Evolutionary conservation across 352 stramenopile species (phyloP), one percentile per base, ranked within the genome.

Genomic region (Aphanomyces invadans): DNA sequence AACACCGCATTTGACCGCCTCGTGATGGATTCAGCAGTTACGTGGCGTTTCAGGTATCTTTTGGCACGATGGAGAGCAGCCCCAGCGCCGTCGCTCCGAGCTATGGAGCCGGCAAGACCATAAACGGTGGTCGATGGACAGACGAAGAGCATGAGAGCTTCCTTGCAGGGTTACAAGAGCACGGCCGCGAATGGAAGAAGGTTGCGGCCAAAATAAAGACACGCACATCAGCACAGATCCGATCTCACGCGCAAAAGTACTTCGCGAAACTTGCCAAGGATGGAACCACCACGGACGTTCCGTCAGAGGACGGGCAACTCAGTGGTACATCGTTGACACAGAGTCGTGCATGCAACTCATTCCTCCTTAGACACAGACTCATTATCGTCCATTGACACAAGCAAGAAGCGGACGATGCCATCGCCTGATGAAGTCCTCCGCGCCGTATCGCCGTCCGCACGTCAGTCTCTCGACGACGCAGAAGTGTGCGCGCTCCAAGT

Each of bases 181-280:
- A 98, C 70, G 96, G 96, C 4, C 95, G 96, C 45, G 92, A 99
- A 73, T 99, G 97, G 97, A 99, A 98, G 73, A 97, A 97, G 76
- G 83, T 94, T 17, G 86, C 86, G n/a, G 83, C 79, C 53, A 92
- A 90, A 72, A 92, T 94, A 65, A 90, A 90, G 73, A 92, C 86
- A 1, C 80, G 86, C n/a, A 92, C 83, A 45, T 91, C 86, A 12
- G 86, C 83, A 26, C 86, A 92, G 69, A 92, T 92, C 49, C 82
- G 83, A 19, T 92, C 80, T 55, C 83, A 92, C 62, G 83, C 83
- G 7, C 83, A 94, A 69, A 94, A 94, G 64, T 94, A 94, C 62
- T 94, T 94, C 70, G 83, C 83, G 21, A 94, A 92, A 56, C 78
- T 94, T 12, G 79, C 86, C 2, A 84, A 86, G 11, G 86, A 94